These are phyloP conservation scores for Trichomonascaceae sp. DNA, from an alignment of 1,139 yeast species.

Conservation along the genomic window DNA sequence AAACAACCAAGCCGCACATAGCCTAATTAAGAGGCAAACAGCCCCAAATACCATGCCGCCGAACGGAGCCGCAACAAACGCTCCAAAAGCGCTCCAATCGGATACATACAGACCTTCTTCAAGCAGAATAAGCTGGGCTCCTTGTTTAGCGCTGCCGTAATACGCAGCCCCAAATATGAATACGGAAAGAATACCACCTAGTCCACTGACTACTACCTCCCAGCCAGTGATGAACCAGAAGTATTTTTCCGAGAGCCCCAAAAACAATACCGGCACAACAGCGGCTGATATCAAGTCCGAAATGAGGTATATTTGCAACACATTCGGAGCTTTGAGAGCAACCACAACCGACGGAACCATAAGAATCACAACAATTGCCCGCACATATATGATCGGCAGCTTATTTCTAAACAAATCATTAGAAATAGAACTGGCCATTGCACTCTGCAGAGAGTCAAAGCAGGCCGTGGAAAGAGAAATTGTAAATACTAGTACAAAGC, in stretches of 20 bases:
- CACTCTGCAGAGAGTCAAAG: conserved; percentile 83
- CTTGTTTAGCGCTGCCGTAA: conserved; percentile 63
- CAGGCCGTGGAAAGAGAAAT: conserved; percentile 78
- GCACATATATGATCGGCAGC: conserved; percentile 56
- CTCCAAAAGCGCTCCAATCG: conserved; percentile 95
- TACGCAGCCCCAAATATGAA: conserved; percentile 81
- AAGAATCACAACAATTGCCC: conserved; percentile 65
- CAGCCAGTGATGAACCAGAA: conserved; percentile 66
- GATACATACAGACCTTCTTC: conserved; percentile 75
- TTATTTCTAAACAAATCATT: conserved; percentile 85
- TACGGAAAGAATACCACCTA: conserved; percentile 74
- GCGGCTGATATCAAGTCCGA: conserved; percentile 87
- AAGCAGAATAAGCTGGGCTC: conserved; percentile 66
- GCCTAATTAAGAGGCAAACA: conserved; percentile 47
- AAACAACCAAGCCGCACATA: conserved; percentile 25
- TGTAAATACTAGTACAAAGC: conserved; percentile 70
- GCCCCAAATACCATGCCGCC: conserved; percentile 65
- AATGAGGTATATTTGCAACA: conserved; percentile 79
- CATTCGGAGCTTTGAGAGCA: conserved; percentile 75
- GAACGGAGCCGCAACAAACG: conserved; percentile 84
- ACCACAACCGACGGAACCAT: conserved; percentile 83
- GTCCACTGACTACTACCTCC: conserved; percentile 77
- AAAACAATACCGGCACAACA: conserved; percentile 75
- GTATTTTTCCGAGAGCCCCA: conserved; percentile 57
- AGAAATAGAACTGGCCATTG: conserved; percentile 81